Conservation (phyloP, 306 rosid species). For the Myrica gale region DNA sequence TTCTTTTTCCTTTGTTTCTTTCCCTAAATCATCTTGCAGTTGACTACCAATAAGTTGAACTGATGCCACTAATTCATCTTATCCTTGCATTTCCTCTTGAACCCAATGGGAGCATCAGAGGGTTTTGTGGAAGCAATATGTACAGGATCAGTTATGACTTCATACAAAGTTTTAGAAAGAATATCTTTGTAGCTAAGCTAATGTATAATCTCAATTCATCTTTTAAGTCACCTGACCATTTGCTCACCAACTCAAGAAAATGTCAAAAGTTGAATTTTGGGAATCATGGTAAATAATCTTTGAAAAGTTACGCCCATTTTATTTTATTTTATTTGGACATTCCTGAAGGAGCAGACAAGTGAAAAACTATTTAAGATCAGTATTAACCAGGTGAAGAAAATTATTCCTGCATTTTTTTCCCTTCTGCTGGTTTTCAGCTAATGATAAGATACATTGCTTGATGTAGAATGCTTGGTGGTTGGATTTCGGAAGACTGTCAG, state of each 20-base stretch:
- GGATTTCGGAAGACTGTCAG: conserved; percentile 69
- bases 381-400: not conserved
- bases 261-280: not conserved
- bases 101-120: not conserved
- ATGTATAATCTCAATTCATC: not conserved
- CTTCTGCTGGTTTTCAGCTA: not conserved
- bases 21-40: not conserved
- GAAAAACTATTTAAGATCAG: not conserved
- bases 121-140: not conserved
- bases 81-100: not conserved
- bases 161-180: not conserved
- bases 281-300: not conserved
- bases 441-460: conserved; percentile 25
- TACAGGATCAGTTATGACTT: not conserved
- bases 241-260: not conserved
- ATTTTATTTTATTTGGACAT: not conserved
- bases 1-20: not conserved
- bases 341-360: no score
- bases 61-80: not conserved
- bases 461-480: conserved; percentile 68
- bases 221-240: not conserved
- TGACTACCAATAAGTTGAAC: not conserved
- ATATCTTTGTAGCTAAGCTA: not conserved
- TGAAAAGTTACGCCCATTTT: not conserved
- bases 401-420: not conserved